Conservation (phyloP, 2,329 filamentous ascomycete species). For the Hymenoscyphus scutula region DNA sequence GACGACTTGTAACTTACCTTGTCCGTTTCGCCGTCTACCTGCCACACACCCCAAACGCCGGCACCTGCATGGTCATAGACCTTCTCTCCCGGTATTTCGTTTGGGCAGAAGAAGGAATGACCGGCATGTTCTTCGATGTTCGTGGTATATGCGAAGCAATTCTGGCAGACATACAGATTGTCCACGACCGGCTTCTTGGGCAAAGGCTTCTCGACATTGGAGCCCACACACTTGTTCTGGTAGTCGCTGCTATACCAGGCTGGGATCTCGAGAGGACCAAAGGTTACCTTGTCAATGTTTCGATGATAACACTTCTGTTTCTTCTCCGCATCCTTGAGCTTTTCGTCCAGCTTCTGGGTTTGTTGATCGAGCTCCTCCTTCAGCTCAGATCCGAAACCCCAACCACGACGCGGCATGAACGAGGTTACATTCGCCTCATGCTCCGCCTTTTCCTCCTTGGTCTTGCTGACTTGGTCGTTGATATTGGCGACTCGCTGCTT, state of each 20-base stretch:
- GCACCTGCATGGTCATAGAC: constrained; percentile 68
- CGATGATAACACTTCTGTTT: constrained; percentile 40
- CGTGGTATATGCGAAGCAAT: constrained; percentile 89
- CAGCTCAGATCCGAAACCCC: not conserved
- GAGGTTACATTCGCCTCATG: too few relatives aligned
- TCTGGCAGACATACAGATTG: constrained; percentile 80
- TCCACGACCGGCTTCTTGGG: constrained; percentile 48
- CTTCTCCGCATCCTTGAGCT: not conserved
- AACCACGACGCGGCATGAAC: too few relatives aligned
- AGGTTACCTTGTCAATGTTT: constrained; percentile 82
- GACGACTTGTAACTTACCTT: constrained; percentile 49
- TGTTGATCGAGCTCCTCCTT: not conserved
- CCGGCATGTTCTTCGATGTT: constrained; percentile 57
- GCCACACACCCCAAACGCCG: constrained; percentile 82
- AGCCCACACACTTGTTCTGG: constrained; percentile 46
- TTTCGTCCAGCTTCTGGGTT: not conserved
- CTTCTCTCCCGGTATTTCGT: constrained; percentile 61
- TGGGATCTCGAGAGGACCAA: constrained; percentile 79
- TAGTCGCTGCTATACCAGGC: constrained; percentile 96
- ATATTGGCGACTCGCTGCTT: too few relatives aligned
- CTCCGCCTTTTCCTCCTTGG: too few relatives aligned
- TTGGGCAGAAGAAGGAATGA: constrained; percentile 58
- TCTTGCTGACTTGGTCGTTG: too few relatives aligned
- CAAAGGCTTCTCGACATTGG: not conserved
- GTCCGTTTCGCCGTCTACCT: constrained; percentile 86